A percentile compares a stretch with the other conserved stretches of the same genome.
Conservation (phyloP, 192 early-diverging fungal genomes). For the Umbelopsis vinacea region DNA sequence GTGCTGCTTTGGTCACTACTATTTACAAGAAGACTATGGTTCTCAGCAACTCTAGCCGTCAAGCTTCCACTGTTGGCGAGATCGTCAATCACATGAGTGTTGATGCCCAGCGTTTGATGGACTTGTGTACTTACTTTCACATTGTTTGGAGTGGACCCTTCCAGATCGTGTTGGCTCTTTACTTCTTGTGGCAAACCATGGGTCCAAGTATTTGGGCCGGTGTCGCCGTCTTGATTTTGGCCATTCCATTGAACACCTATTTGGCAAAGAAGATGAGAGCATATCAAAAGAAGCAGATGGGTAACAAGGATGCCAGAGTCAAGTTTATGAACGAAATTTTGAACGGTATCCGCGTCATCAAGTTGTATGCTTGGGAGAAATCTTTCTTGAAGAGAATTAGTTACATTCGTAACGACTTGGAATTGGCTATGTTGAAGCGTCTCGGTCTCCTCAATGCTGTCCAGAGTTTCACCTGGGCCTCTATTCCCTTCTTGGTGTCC, state of each 20-base stretch:
- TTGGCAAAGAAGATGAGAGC: conserved; percentile 68
- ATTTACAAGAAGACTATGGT: conserved; percentile 86
- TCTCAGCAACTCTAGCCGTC: conserved; percentile 80
- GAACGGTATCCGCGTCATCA: conserved; percentile 94
- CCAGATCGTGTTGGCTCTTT: conserved; percentile 69
- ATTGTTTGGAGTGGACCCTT: conserved; percentile 69
- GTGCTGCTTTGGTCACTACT: conserved; percentile 75
- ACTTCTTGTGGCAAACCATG: conserved; percentile 80
- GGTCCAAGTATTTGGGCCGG: conserved; percentile 85
- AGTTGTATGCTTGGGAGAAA: conserved; percentile 93
- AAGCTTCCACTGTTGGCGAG: conserved; percentile 79
- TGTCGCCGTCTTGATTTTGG: conserved; percentile 77
- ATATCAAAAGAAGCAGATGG: conserved; percentile 82
- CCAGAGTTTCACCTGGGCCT: conserved; percentile 79
- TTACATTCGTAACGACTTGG: conserved; percentile 72
- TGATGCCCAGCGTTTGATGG: conserved; percentile 65
- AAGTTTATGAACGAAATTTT: conserved; percentile 85
- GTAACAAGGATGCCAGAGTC: conserved; percentile 77
- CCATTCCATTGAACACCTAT: conserved; percentile 76
- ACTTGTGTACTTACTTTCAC: conserved; percentile 73
- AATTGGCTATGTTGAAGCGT: conserved; percentile 76
- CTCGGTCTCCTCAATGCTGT: conserved; percentile 72
- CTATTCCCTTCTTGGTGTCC: conserved; percentile 89
- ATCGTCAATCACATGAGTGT: conserved; percentile 68
- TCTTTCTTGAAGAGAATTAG: conserved; percentile 74